Conservation (phyloP, 2,329 filamentous ascomycete species). For the Cytospora chrysosperma region DNA sequence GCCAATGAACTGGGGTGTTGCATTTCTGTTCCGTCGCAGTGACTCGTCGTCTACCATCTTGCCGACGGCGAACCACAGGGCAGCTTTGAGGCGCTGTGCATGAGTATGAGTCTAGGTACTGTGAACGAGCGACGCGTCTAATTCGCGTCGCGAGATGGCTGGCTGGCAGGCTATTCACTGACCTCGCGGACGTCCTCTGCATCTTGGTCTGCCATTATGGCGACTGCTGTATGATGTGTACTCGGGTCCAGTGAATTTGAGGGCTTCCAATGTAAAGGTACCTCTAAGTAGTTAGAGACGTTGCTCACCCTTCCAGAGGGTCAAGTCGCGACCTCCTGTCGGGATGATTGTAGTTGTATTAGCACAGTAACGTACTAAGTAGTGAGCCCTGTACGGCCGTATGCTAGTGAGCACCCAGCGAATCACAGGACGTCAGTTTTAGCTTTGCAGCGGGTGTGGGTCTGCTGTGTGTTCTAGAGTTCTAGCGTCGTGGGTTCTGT, state of each 20-base stretch:
- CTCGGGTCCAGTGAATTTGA: neutral
- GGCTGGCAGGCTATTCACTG: neutral
- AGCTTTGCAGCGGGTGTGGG: neutral
- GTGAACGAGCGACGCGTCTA: conserved; percentile 8
- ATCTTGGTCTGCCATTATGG: conserved; percentile 33
- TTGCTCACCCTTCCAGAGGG: neutral
- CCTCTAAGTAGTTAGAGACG: too few species aligned
- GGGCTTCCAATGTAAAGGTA: too few species aligned
- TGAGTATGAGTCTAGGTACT: neutral
- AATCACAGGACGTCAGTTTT: conserved; percentile 2
- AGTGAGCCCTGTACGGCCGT: neutral
- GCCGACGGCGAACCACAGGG: conserved; percentile 80
- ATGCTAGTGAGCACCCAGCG: neutral
- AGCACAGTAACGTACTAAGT: neutral
- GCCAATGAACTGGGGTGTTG: conserved; percentile 88
- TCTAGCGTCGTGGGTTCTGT: neutral
- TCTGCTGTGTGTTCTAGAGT: neutral
- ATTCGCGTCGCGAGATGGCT: neutral
- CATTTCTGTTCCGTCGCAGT: conserved; percentile 71
- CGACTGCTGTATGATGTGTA: neutral
- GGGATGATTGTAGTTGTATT: too few species aligned
- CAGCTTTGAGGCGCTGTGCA: conserved; percentile 73
- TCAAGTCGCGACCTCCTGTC: neutral
- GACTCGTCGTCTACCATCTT: conserved; percentile 88
- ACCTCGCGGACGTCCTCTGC: conserved; percentile 36